These are phyloP conservation scores for Fusarium chlamydosporum DNA, from an alignment of 2,329 filamentous ascomycete genomes.

Conservation along the genomic window DNA sequence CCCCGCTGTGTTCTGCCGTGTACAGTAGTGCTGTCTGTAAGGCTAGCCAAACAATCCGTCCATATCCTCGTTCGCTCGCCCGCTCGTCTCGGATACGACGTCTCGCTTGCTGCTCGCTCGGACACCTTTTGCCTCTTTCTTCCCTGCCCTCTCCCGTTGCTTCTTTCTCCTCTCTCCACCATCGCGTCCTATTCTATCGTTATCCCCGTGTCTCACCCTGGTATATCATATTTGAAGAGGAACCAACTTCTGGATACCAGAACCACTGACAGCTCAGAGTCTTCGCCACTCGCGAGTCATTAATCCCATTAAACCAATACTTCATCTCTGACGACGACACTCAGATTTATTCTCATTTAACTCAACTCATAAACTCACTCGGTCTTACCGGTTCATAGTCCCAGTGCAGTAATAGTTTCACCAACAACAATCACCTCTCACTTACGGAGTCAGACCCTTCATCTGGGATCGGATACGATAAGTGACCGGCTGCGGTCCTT, in stretches of 20 bases:
- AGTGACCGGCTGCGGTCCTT: slow-evolving; percentile 23
- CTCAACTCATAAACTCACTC: slow-evolving; percentile 6
- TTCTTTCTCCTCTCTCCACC: slow-evolving; percentile 18
- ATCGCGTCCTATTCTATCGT: slow-evolving; percentile 10
- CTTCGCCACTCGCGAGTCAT: slow-evolving; percentile 26
- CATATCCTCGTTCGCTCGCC: slow-evolving; percentile 32
- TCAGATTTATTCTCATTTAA: background rate
- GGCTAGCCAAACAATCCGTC: slow-evolving; percentile 50
- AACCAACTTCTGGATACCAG: slow-evolving; percentile 29
- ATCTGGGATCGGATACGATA: slow-evolving; percentile 28
- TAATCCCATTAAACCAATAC: slow-evolving; percentile 20
- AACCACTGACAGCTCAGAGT: slow-evolving; percentile 11
- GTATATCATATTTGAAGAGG: slow-evolving; percentile 20
- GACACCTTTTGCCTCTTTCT: slow-evolving; percentile 25
- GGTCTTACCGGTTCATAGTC: slow-evolving; percentile 9
- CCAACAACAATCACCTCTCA: slow-evolving; percentile 12
- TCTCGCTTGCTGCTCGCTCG: slow-evolving; percentile 15
- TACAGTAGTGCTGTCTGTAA: slow-evolving; percentile 47
- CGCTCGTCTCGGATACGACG: slow-evolving; percentile 33
- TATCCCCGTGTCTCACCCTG: slow-evolving; percentile 13
- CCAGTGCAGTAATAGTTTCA: slow-evolving; percentile 16
- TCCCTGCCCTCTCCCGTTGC: slow-evolving; percentile 18
- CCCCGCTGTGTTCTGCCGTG: slow-evolving; percentile 7
- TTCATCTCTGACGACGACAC: slow-evolving; percentile 12
- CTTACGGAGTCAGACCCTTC: slow-evolving; percentile 12